Base-by-base conservation (phyloP, 352 stramenopile species). In the Pythium sukuiense region DNA sequence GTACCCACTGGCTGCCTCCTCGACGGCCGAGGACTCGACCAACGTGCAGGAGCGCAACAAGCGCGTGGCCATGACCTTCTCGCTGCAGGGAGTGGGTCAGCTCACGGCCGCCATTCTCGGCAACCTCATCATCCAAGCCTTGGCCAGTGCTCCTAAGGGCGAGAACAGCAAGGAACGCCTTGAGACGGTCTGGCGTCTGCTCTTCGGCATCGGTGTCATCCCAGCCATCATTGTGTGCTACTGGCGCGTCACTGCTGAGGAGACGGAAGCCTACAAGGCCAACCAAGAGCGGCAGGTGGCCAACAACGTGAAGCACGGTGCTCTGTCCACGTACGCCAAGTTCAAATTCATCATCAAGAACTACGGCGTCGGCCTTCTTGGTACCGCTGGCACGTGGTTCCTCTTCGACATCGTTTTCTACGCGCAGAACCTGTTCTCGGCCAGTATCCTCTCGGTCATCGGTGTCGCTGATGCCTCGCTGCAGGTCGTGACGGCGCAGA, bases 381-480 rank as follows among this genome's bases (percentile, higher is more conserved):
- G 85, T 0, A 90, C 80, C 37, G 85, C 87, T 0, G 84, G 81
- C 59, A 82, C 83, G 50, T 96, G 88, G 86, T 93, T 96, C 68
- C 78, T 95, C 12, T 93, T 94, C 63, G 88, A 95, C 63, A 88
- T 96, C 55, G 80, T 92, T 1, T 94, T 88, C 57, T 92, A 89
- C 65, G 80, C 84, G 3, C 81, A 91, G 64, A 90, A 89, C 57
- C 69, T 95, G 14, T 95, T 93, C 65, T 90, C 82, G 14, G 82
- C 82, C 18, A 87, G 74, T 35, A 89, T 93, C 30, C 43, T 91
- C 30, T 75, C 71, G 1, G 79, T 90, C n/a, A 67, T 91, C 6
- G 82, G 82, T 16, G 69, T 88, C n/a, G n/a, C 71, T 0, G 62
- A 89, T 45, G 57, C 74, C 3, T 84, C 79, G 78, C 69, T 81